Conservation (phyloP, 106 monocot species). For the Dioscorea zingiberensis region DNA sequence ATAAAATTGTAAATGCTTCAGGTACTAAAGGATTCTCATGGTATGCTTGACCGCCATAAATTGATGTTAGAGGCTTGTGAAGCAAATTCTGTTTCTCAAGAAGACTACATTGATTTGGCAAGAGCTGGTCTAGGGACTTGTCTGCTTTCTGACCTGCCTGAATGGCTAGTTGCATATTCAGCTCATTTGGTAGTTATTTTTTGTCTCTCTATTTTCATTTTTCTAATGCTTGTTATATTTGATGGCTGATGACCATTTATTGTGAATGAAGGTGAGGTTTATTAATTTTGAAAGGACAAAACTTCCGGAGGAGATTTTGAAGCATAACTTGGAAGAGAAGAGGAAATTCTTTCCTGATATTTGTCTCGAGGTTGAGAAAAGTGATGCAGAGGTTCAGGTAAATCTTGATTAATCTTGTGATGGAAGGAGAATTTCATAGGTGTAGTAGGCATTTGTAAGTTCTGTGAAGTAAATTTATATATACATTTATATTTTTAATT, state of each 20-base stretch:
- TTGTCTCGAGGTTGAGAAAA: conserved; percentile 72
- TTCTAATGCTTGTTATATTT: background rate
- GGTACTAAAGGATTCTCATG: conserved; percentile 87
- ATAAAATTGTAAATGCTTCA: conserved; percentile 16
- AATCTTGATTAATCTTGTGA: background rate
- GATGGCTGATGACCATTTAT: background rate
- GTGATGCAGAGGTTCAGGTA: conserved; percentile 90
- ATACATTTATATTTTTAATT: no score
- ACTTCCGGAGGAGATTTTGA: conserved; percentile 84
- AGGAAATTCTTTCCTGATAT: conserved; percentile 80
- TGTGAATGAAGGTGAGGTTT: conserved; percentile 76
- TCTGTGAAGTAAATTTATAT: no score
- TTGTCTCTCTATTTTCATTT: background rate
- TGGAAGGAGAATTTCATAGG: no score
- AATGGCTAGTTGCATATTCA: conserved; percentile 95
- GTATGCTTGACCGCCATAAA: conserved; percentile 87
- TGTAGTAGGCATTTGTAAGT: no score
- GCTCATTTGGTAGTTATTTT: conserved; percentile 69
- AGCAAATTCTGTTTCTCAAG: conserved; percentile 68
- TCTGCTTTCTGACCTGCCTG: conserved; percentile 79
- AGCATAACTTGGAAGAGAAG: conserved; percentile 92
- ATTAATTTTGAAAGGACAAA: conserved; percentile 89
- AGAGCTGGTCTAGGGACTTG: conserved; percentile 88
- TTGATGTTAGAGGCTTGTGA: conserved; percentile 91
- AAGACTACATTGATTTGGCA: conserved; percentile 76